phyloP scores from a whole-genome alignment of 345 rosid genomes.

The Noccaea caerulescens region DNA sequence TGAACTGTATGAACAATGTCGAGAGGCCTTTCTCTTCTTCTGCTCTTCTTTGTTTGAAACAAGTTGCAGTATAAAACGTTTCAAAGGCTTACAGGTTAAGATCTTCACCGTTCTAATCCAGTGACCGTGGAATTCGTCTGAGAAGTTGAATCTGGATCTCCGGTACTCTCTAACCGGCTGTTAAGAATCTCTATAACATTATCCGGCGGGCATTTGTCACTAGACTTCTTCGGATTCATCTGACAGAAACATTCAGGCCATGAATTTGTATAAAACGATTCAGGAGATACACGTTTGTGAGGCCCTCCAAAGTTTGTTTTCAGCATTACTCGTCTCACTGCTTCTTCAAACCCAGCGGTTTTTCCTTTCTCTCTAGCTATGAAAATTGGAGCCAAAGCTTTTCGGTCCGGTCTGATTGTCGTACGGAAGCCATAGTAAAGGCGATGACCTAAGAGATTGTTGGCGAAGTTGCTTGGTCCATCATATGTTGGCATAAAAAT shows the following conservation, averaged over 20 bases:
- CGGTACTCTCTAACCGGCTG: slow-evolving; percentile 57
- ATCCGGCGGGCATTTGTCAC: slow-evolving; percentile 90
- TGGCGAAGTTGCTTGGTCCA: slow-evolving; percentile 99
- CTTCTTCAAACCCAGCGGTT: slow-evolving; percentile 73
- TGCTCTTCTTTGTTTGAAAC: slow-evolving; percentile 23
- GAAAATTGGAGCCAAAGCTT: slow-evolving; percentile 85
- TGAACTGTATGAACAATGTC: slow-evolving; percentile 32
- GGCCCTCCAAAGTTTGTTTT: slow-evolving; percentile 94
- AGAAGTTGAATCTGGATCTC: slow-evolving; percentile 47
- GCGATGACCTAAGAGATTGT: slow-evolving; percentile 96
- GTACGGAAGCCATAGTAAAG: slow-evolving; percentile 98
- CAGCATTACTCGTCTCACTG: slow-evolving; percentile 78
- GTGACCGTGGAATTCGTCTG: slow-evolving; percentile 52
- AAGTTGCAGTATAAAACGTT: slow-evolving; percentile 3
- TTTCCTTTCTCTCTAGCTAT: slow-evolving; percentile 72
- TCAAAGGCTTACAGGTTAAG: slow-evolving; percentile 1
- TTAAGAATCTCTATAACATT: slow-evolving; percentile 72
- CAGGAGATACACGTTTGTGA: slow-evolving; percentile 83
- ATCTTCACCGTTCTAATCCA: slow-evolving; percentile 49
- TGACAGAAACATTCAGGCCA: slow-evolving; percentile 99
- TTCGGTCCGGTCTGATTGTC: slow-evolving; percentile 90
- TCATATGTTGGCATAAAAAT: slow-evolving; percentile 98
- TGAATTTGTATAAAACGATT: slow-evolving; percentile 96
- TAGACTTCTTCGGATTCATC: slow-evolving; percentile 59
- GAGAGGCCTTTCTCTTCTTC: slow-evolving; percentile 25